Evolutionary conservation across 331 rosid genomes (phyloP).

Genomic region (Prunus yedoensis): DNA sequence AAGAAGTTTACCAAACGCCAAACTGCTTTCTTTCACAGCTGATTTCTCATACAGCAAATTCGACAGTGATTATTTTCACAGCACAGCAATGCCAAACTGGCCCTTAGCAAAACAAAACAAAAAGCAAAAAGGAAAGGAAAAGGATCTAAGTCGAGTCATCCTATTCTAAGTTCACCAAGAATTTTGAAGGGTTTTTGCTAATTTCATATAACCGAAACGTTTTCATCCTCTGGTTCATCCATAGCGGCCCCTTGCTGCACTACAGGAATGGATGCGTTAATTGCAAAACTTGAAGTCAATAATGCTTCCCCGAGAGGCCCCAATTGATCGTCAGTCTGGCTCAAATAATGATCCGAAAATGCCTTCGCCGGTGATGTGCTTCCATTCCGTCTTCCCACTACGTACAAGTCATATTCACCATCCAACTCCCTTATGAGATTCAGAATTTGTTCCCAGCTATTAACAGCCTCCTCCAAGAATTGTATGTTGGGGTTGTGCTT

Average conservation of each 20-base stretch:
- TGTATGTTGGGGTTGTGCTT: background rate
- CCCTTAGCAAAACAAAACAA: too few relatives aligned
- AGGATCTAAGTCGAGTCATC: background rate
- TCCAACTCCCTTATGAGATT: background rate
- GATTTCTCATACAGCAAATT: too few relatives aligned
- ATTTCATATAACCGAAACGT: too few relatives aligned
- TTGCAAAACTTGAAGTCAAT: constrained; percentile 10
- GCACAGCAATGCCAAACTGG: too few relatives aligned
- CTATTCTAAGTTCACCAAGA: too few relatives aligned
- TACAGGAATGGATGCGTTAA: constrained; percentile 26
- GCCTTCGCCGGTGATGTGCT: background rate
- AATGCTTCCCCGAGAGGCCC: constrained; percentile 29
- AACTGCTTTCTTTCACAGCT: too few relatives aligned
- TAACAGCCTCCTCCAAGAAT: background rate
- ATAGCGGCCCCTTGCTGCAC: constrained; percentile 4
- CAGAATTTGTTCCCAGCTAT: constrained; percentile 8
- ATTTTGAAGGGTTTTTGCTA: too few relatives aligned
- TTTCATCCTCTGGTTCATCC: background rate
- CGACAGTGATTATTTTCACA: too few relatives aligned
- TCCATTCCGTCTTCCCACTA: constrained; percentile 30
- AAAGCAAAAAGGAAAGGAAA: background rate
- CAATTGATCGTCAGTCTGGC: constrained; percentile 7
- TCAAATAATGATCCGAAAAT: constrained; percentile 15
- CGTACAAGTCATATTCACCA: constrained; percentile 15
- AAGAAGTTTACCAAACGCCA: too few relatives aligned